Evolutionary conservation across 805 yeast species (phyloP), one percentile per base, ranked within the genome.

Genomic region (Ogataea saltuana): DNA sequence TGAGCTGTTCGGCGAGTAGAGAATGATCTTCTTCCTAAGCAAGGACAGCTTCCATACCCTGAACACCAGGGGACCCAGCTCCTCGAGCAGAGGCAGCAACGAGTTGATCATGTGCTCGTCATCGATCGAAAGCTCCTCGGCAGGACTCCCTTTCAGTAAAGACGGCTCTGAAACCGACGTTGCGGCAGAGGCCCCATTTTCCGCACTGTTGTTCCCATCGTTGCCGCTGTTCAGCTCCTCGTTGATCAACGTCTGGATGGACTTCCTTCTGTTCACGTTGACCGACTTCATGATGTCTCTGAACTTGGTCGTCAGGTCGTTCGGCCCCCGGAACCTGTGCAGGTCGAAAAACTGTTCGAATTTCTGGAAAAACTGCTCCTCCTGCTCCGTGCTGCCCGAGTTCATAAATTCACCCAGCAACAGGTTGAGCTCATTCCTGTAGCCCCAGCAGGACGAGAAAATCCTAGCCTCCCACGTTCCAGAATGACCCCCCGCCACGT

Each of bases 51-150:
- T 84, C 80, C 83, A 86, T 4, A 83, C 59, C 29, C 70, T 75
- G 55, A 83, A 85, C 2, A 81, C 66, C 38, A 82, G 64, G 1
- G 93, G 90, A 0, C 95, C 90, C 39, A 81, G 63, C 1, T 60
- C 55, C 21, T 73, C 68, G 33, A 84, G 54, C 28, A 81, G 62
- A 10, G 66, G 60, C 1, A 76, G 69, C 15, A 80, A 60, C n/a
- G 67, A 60, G 22, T 73, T 63, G 13, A 75, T 62, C 64, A 76
- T 79, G 54, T 78, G 75, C 44, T 63, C 66, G 29, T 56, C 56
- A 20, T 50, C 51, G 10, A 51, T 50, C 36, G 38, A 43, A 21
- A 40, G 28, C 34, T 41, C 49, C 29, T 49, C 52, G 16, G 36
- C 39, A 1, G 42, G 23, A 39, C 19, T 28, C 10, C 26, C 28